These are phyloP conservation scores for Alloteropsis semialata DNA, from an alignment of 176 grass and related monocot species.

Conservation along the genomic window DNA sequence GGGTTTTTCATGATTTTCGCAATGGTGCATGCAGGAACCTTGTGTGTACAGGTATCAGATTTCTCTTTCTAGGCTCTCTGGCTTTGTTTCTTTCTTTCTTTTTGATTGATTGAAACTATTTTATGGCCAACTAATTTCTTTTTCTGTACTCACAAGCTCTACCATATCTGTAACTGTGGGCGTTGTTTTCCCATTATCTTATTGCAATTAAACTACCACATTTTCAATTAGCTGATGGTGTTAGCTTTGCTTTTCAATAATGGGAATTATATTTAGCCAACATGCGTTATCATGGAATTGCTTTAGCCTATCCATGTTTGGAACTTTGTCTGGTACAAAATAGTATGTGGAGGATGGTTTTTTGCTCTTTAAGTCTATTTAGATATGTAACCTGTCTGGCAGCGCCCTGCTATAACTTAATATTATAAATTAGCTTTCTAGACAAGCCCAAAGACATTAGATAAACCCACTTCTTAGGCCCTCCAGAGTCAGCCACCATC, in stretches of 20 bases:
- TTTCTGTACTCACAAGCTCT: background rate
- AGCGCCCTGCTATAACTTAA: background rate
- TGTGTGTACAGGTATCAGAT: constrained; percentile 74
- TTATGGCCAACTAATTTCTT: constrained; percentile 1
- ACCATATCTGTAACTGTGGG: background rate
- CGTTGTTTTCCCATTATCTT: background rate
- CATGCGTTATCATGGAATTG: background rate
- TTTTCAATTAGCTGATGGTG: background rate
- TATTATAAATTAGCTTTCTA: background rate
- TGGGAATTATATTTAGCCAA: background rate
- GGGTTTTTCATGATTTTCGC: constrained; percentile 95
- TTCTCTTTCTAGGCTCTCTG: background rate
- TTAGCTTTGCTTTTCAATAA: background rate
- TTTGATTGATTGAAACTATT: constrained; percentile 1
- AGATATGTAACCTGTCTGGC: background rate
- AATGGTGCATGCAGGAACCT: constrained; percentile 97
- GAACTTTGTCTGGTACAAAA: background rate
- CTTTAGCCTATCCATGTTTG: background rate
- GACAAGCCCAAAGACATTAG: background rate
- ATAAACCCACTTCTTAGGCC: background rate
- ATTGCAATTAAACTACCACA: background rate
- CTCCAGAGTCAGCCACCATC: background rate
- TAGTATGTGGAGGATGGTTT: background rate
- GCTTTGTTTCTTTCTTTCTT: background rate
- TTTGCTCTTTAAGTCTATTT: background rate